Conservation (phyloP, 2,329 filamentous ascomycete genomes). For the Mariannaea elegans region DNA sequence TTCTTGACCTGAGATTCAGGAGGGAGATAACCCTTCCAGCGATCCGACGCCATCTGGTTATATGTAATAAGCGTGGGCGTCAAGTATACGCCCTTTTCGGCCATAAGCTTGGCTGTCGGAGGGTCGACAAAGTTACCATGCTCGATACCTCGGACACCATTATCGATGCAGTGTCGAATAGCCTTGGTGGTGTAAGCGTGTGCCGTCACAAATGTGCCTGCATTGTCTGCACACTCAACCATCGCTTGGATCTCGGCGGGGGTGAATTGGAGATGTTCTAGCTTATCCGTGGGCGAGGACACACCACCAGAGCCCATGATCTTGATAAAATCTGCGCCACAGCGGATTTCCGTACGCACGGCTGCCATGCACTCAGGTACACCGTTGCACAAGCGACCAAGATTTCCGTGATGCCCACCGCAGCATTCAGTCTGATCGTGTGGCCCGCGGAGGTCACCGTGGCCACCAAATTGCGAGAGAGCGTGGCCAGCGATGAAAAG, state of each 20-base stretch:
- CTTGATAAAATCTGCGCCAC: constrained; percentile 68
- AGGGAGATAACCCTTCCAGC: constrained; percentile 54
- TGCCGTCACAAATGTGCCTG: constrained; percentile 63
- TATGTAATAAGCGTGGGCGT: constrained; percentile 64
- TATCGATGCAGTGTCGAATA: constrained; percentile 57
- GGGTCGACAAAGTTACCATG: constrained; percentile 53
- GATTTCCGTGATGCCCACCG: constrained; percentile 43
- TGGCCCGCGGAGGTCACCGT: constrained; percentile 58
- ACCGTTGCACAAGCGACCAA: constrained; percentile 61
- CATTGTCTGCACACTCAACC: constrained; percentile 56
- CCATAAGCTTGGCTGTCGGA: constrained; percentile 58
- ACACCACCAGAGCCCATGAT: constrained; percentile 69
- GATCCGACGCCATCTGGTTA: constrained; percentile 54
- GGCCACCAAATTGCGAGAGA: constrained; percentile 66
- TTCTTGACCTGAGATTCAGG: constrained; percentile 58
- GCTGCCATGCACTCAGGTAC: constrained; percentile 62
- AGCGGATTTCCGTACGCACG: constrained; percentile 62
- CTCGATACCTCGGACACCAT: constrained; percentile 59
- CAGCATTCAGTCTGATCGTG: constrained; percentile 54
- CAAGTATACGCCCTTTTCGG: constrained; percentile 55
- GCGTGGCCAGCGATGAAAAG: constrained; percentile 63
- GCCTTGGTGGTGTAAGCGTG: constrained; percentile 65
- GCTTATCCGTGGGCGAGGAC: constrained; percentile 60
- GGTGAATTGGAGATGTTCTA: constrained; percentile 65
- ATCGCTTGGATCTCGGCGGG: constrained; percentile 64